Base-by-base conservation (phyloP, 2,329 filamentous ascomycete genomes). In the Clonostachys rhizophaga region DNA sequence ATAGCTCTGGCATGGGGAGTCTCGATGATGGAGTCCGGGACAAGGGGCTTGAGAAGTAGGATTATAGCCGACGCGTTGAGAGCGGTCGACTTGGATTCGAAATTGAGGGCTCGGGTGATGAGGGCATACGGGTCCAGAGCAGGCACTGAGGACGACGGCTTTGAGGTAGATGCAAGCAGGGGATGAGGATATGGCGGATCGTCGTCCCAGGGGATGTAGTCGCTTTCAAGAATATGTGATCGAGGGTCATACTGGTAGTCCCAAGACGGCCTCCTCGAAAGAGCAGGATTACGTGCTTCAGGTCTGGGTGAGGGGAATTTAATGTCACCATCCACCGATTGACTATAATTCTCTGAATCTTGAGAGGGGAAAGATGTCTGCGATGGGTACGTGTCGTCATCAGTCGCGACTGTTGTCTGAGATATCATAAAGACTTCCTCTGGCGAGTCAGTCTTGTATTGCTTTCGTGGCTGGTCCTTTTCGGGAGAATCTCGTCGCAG, bases 21-120 rank as follows among this genome's bases (percentile, higher is more conserved):
- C 54, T 84, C 79, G 35, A 86, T 78, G 16, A 81, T 65, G 9
- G 67, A 65, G 1, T 73, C 65, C 0, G 80, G 76, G 1, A 85
- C 65, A 1, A 85, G 70, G 0, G 81, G 80, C 37, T 73, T 72
- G 1, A 86, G 67, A 1, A 85, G 70, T 4, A 86, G 70, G 6
- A 85, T 60, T 54, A 86, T 84, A 30, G 79, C 77, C 0, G 81
- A 76, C 1, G 81, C 79, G 50, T 81, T 79, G 20, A 84, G 66
- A 2, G 78, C 73, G 0, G 79, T 83, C 2, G 72, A 74, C 42
- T 69, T 71, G 6, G 70, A 70, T 55, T 85, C 81, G 48, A 81
- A 84, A 6, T 71, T 65, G 2, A 86, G 65, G 0, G 78, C 74
- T 5, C 78, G 72, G 12, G 69, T 64, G 8, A 85, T 62, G 9